phyloP scores from a whole-genome alignment of 2,329 filamentous ascomycete species.

The Pyrenophora graminea region DNA sequence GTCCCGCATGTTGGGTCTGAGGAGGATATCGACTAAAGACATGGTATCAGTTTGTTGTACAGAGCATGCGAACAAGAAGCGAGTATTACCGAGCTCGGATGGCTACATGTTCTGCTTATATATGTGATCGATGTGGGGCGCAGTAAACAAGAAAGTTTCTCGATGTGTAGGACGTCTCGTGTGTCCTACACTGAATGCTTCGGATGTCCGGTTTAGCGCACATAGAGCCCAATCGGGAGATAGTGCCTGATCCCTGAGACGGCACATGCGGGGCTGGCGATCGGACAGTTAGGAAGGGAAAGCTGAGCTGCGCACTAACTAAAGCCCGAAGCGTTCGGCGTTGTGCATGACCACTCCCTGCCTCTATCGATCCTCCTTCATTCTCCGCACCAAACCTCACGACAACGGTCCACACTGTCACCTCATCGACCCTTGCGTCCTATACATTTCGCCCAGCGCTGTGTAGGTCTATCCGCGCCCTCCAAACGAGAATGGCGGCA shows the following conservation, averaged over 20 bases:
- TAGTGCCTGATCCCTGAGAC: constrained; percentile 11
- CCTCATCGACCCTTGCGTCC: constrained; percentile 10
- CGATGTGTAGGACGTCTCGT: constrained; percentile 9
- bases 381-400: constrained; percentile 14
- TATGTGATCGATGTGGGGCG: constrained; percentile 1
- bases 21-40: constrained; percentile 23
- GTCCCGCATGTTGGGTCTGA: constrained; percentile 65
- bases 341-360: constrained; percentile 15
- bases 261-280: constrained; percentile 15
- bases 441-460: constrained; percentile 32
- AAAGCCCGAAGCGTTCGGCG: constrained; percentile 3
- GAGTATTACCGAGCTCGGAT: constrained; percentile 4
- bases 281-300: constrained; percentile 5
- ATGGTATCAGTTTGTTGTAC: constrained; percentile 19
- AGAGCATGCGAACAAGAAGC: neutral
- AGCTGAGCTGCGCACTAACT: constrained; percentile 6
- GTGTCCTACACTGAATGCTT: constrained; percentile 10
- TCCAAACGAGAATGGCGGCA: constrained; percentile 31
- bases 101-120: constrained; percentile 15
- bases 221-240: constrained; percentile 5
- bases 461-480: constrained; percentile 39
- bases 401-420: constrained; percentile 7
- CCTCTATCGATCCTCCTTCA: constrained; percentile 14
- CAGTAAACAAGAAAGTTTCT: constrained; percentile 5
- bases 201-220: constrained; percentile 15